A percentile compares a stretch with the other conserved stretches of the same genome.
phyloP scores from a whole-genome alignment of 2,329 filamentous ascomycete species.

The Thielaviopsis musarum region DNA sequence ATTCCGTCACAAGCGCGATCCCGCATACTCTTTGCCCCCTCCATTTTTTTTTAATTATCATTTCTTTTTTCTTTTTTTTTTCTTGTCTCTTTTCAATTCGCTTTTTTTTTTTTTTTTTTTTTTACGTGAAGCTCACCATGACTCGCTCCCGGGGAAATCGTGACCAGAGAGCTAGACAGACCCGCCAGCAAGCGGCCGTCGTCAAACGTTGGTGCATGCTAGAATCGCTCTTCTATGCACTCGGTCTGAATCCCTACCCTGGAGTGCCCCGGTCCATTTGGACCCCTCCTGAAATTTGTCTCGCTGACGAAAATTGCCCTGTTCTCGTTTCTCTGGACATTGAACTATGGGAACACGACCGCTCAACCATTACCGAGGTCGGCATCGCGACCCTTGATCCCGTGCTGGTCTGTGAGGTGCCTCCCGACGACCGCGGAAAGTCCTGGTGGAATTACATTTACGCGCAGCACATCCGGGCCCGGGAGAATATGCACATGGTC shows the following conservation, averaged over 20 bases:
- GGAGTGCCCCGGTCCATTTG: neutral
- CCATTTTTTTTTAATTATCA: too few relatives aligned
- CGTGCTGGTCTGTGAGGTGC: slow-evolving; percentile 28
- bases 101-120: too few relatives aligned
- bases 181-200: too few relatives aligned
- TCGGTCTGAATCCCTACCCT: neutral
- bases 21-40: too few relatives aligned
- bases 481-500: slow-evolving; percentile 45
- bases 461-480: slow-evolving; percentile 59
- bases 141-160: too few relatives aligned
- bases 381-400: slow-evolving; percentile 73
- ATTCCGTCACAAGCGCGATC: too few relatives aligned
- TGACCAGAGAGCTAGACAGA: too few relatives aligned
- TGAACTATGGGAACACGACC: slow-evolving; percentile 58
- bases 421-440: slow-evolving; percentile 43
- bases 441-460: slow-evolving; percentile 54
- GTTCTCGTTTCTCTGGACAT: slow-evolving; percentile 69
- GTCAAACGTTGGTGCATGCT: too few relatives aligned
- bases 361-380: slow-evolving; percentile 61
- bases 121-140: too few relatives aligned
- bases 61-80: too few relatives aligned
- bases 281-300: neutral
- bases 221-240: neutral
- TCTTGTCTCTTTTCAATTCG: too few relatives aligned
- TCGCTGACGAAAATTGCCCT: neutral